Base-by-base conservation (phyloP, 371 early-diverging fungal genomes). In the Mucor piriformis region DNA sequence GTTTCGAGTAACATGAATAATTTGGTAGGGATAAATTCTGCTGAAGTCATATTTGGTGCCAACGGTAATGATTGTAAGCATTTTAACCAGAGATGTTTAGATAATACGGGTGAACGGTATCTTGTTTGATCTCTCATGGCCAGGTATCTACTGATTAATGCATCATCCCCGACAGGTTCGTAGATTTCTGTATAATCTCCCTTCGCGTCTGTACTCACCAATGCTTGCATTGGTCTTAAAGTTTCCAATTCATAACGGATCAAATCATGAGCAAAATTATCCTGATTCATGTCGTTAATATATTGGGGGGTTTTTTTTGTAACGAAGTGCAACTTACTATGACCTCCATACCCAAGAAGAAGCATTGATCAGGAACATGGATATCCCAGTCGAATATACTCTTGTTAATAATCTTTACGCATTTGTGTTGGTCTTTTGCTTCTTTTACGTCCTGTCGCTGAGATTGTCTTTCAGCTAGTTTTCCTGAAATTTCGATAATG, bases 181-280 rank as follows among this genome's bases (percentile, higher is more conserved):
- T 89, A 96, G 15, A 86, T 83, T 77, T 96, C 95, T 21, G 85
- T 82, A 54, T 90, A 94, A 47, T 94, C 91, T 40, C 93, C 89
- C 33, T 92, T 85, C 10, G 87, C 84, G 60, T 93, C 91, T 23
- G 86, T 86, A 23, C 89, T 79, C 18, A 96, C 95, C 23, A 95
- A 50, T 6, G 88, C 95, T 71, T 96, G 95, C 20, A 81, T 72
- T 1, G 96, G 91, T 47, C 83, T 84, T 21, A 83, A 81, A 0
- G 86, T 88, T 0, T 79, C 79, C 18, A 75, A 65, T 54, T 95
- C 91, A 61, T 94, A 95, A 7, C 96, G 88, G 29, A 98, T 86
- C 44, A 95, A 66, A 69, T 98, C 98, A 64, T 97, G 97, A 2
- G 97, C 86, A 72, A 98, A 93, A 64, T 96, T 96, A 73, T 98